phyloP scores from a whole-genome alignment of 805 yeast species.

The Pichia paraexigua region DNA sequence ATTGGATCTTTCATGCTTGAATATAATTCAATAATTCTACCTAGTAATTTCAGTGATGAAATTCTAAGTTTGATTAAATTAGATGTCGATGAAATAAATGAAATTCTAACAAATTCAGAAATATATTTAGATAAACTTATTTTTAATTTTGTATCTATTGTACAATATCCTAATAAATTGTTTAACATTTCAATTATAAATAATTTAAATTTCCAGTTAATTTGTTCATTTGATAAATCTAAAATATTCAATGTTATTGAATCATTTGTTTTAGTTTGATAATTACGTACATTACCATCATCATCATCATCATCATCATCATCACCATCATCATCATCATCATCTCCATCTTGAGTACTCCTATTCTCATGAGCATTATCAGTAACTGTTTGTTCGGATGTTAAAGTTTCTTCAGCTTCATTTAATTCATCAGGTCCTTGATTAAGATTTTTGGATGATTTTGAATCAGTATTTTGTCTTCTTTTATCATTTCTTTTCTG shows the following conservation, averaged over 20 bases:
- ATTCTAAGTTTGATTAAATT: conserved; percentile 51
- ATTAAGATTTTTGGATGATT: neutral
- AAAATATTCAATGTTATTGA: conserved; percentile 14
- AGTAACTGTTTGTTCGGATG: conserved; percentile 6
- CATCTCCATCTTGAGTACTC: neutral
- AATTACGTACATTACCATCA: neutral
- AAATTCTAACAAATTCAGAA: conserved; percentile 63
- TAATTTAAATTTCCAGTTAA: conserved; percentile 48
- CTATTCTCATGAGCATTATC: neutral
- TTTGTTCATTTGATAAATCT: conserved; percentile 42
- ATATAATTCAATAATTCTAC: conserved; percentile 51
- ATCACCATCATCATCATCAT: neutral
- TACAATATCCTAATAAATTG: conserved; percentile 34
- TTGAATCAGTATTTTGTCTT: neutral
- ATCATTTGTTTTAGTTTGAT: neutral
- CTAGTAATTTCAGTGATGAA: conserved; percentile 59
- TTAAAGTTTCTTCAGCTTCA: conserved; percentile 11
- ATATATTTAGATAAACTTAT: conserved; percentile 37
- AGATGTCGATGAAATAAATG: conserved; percentile 77
- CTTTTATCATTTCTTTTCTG: neutral
- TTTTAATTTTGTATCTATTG: conserved; percentile 31
- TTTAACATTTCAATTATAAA: conserved; percentile 40
- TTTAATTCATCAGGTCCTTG: conserved; percentile 19
- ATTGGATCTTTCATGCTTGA: conserved; percentile 63
- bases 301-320: conserved; percentile 8